Base-by-base conservation (phyloP, 768 basidiomycete species). In the Butyriboletus loyo region DNA sequence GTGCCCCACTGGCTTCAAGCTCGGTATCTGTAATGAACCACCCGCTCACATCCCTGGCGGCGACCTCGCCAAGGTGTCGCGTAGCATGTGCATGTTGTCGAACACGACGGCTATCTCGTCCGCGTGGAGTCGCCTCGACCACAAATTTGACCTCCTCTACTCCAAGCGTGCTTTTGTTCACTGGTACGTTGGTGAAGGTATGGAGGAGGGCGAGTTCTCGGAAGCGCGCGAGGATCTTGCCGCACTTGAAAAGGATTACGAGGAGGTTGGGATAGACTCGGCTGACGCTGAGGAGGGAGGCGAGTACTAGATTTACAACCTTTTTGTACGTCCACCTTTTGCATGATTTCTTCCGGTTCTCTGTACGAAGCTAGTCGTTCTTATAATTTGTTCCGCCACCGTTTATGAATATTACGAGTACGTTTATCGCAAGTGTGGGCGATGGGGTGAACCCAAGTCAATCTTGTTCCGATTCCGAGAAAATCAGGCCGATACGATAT, bases 181-280 rank as follows among this genome's bases (percentile, higher is more conserved):
- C 67, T 78, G 80, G 82, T 83, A 89, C 69, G 85, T 86, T 54
- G 84, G 86, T 55, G 85, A 87, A 70, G 84, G 86, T 66, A 88
- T 87, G 84, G 84, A 87, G 69, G 85, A 87, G 82, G 96, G 96
- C 70, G 96, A 99, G 76, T 98, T 98, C 77, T 95, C 92, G 19
- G 96, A 98, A 77, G 96, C 96, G 19, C 89, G 96, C 54, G 97
- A 99, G 76, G 96, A 99, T 71, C 86, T 99, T 52, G 97, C 96
- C n/a, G 96, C 96, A n/a, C 85, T 99, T 50, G 96, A 98, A 80
- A 97, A 93, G 73, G 92, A 93, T 60, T 94, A 93, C 63, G 91
- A 92, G 70, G 92, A 97, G 69, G 92, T 86, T 59, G 82, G 84
- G 47, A 76, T 74, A 27, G 74, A 75, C 64, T 78, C 78, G 37